Evolutionary conservation across 1,284 basidiomycete species (phyloP), one percentile per base, ranked within the genome.

Genomic region (Trametes hirsuta): DNA sequence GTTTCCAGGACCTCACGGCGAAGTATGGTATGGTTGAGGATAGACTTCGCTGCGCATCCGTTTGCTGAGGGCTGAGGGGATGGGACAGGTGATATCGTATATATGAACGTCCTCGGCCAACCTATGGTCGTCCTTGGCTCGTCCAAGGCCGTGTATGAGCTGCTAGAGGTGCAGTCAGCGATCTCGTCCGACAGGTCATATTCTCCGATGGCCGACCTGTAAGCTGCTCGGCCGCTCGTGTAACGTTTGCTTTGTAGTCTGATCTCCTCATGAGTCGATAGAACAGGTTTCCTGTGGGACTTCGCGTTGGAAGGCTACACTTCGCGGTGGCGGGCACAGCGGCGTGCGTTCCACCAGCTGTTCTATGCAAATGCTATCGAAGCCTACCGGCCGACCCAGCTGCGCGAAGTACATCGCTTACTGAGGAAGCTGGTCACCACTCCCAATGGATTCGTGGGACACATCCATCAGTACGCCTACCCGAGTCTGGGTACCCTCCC

Each of bases 1-100:
- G 55, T 30, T 65, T 59, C 18, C 57, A 47, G 21, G 46, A 50
- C 1, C 54, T 63, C 48, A 47, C 6, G 11, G 44, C 42, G 22
- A 56, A 62, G 47, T 62, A 65, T 30, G 63, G 63, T 60, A 47
- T 22, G 47, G 15, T 14, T 12, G 15, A 10, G 30, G 10, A n/a
- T 11, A 12, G 39, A 12, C n/a, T 3, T 40, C 5, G 39, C 11
- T 18, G 11, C 14, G 11, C 14, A 18, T 40, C 39, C 6, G n/a
- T 40, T 36, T 18, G 22, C 36, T 37, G 8, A 15, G 14, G 25
- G 11, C 8, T 48, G 37, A 40, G 11, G 1, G 39, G 22, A 3
- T 39, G 8, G 12, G 6, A 8, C 25, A 59, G 61, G 61, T 35
- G 61, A 59, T 12, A 41, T 63, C 49, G 55, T 63, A n/a, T 59